A percentile compares a stretch with the other conserved stretches of the same genome.
These are phyloP conservation scores for Polyporus arcularius DNA, from an alignment of 768 basidiomycete species.

Conservation along the genomic window DNA sequence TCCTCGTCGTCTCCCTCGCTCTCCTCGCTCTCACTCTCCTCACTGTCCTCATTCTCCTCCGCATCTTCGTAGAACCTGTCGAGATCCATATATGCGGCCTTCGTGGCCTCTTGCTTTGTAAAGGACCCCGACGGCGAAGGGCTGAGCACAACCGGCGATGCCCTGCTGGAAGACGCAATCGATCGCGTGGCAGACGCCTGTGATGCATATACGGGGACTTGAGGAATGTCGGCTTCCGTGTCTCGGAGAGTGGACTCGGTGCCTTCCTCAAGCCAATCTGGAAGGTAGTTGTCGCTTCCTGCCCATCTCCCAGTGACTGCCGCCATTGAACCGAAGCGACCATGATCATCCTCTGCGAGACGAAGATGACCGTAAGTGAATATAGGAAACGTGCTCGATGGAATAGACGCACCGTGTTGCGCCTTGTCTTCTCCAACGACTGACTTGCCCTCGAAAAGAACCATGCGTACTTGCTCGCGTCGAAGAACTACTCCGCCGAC, in stretches of 20 bases:
- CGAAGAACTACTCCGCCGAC: conserved; percentile 76
- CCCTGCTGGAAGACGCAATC: conserved; percentile 29
- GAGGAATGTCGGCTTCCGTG: conserved; percentile 53
- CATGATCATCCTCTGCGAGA: conserved; percentile 37
- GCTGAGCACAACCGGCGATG: conserved; percentile 57
- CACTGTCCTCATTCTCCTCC: conserved; percentile 36
- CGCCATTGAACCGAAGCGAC: conserved; percentile 66
- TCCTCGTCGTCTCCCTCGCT: conserved; percentile 31
- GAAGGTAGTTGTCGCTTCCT: conserved; percentile 54
- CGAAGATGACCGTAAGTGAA: background rate
- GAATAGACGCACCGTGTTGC: conserved; percentile 6
- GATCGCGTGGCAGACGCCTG: conserved; percentile 40
- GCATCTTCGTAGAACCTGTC: conserved; percentile 72
- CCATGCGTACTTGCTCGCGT: conserved; percentile 76
- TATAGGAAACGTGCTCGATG: conserved; percentile 1
- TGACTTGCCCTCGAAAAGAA: conserved; percentile 78
- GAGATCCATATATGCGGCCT: conserved; percentile 56
- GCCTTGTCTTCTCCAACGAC: conserved; percentile 39
- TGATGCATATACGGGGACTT: conserved; percentile 34
- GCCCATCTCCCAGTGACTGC: conserved; percentile 59
- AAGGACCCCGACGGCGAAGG: conserved; percentile 51
- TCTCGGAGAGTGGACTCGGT: conserved; percentile 80
- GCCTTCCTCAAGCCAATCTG: conserved; percentile 88
- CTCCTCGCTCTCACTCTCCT: conserved; percentile 35
- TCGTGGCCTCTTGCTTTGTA: conserved; percentile 38